Conservation (phyloP, 768 basidiomycete species). For the Trametes cubensis region DNA sequence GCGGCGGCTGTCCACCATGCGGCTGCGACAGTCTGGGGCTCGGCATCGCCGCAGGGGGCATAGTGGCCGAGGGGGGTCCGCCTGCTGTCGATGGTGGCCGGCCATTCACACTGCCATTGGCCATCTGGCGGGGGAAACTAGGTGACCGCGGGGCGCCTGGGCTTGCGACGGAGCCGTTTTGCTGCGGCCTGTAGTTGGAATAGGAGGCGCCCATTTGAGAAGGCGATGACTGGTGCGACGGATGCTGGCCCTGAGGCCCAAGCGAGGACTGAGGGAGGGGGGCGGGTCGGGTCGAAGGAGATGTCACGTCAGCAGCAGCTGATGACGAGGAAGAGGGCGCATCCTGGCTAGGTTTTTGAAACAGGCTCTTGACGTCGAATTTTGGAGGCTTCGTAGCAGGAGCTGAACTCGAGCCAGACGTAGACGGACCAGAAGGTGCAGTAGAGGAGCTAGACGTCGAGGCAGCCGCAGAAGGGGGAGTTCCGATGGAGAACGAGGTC, state of each 20-base stretch:
- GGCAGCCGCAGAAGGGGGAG: slow-evolving; percentile 28
- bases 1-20: slow-evolving; percentile 54
- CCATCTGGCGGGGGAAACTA: slow-evolving; percentile 59
- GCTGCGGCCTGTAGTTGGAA: slow-evolving; percentile 46
- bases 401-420: slow-evolving; percentile 38
- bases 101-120: slow-evolving; percentile 62
- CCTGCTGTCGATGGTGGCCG: slow-evolving; percentile 28
- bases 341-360: slow-evolving; percentile 49
- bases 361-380: slow-evolving; percentile 62
- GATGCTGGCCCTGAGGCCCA: slow-evolving; percentile 34
- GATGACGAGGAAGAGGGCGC: slow-evolving; percentile 29
- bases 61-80: slow-evolving; percentile 30
- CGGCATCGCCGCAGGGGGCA: slow-evolving; percentile 52
- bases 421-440: slow-evolving; percentile 34
- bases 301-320: slow-evolving; percentile 51
- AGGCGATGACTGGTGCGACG: slow-evolving; percentile 34
- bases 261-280: slow-evolving; percentile 51
- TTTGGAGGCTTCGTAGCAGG: slow-evolving; percentile 37
- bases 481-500: slow-evolving; percentile 42
- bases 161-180: slow-evolving; percentile 34
- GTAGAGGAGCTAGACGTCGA: slow-evolving; percentile 38
- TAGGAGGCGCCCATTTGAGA: slow-evolving; percentile 49
- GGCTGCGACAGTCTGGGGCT: slow-evolving; percentile 71
- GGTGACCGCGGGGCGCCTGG: slow-evolving; percentile 60
- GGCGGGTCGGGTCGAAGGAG: slow-evolving; percentile 57